These are phyloP conservation scores for Leccinellum luteum DNA, from an alignment of 768 basidiomycete species.

Conservation along the genomic window DNA sequence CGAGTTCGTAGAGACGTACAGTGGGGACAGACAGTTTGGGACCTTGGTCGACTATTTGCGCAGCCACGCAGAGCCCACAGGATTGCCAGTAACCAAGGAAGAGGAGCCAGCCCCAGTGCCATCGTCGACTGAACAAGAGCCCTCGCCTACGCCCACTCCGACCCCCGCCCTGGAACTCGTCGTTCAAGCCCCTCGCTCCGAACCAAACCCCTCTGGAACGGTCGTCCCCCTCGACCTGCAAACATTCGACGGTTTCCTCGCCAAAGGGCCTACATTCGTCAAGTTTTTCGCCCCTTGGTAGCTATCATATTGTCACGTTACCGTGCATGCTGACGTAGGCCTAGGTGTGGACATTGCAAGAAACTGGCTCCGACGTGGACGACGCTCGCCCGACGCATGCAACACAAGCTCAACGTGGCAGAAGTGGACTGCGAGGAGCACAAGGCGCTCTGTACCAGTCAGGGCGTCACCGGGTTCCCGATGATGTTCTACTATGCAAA, in stretches of 20 bases:
- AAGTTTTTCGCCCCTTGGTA: conserved; percentile 93
- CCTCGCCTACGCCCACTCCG: background rate
- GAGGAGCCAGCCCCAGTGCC: conserved; percentile 1
- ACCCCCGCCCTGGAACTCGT: conserved; percentile 2
- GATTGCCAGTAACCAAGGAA: background rate
- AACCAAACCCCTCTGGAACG: conserved; percentile 25
- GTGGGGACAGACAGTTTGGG: conserved; percentile 50
- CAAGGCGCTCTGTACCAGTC: conserved; percentile 57
- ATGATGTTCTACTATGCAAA: conserved; percentile 68
- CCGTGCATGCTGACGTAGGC: background rate
- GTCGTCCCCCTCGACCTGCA: conserved; percentile 26
- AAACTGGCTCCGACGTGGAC: conserved; percentile 84
- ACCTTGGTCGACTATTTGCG: conserved; percentile 56
- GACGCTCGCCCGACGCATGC: conserved; percentile 68
- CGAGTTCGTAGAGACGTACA: conserved; percentile 54
- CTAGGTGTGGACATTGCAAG: conserved; percentile 93
- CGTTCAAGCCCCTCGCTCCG: conserved; percentile 15
- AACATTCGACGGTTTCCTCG: conserved; percentile 39
- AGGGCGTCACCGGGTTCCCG: conserved; percentile 80
- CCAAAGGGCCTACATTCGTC: conserved; percentile 54
- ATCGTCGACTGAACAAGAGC: conserved; percentile 6
- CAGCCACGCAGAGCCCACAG: conserved; percentile 36
- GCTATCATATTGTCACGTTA: conserved; percentile 2
- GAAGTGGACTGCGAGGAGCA: conserved; percentile 89
- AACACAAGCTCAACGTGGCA: conserved; percentile 70